Conservation (phyloP, 1,284 basidiomycete species). For the Ustilago loliicola region DNA sequence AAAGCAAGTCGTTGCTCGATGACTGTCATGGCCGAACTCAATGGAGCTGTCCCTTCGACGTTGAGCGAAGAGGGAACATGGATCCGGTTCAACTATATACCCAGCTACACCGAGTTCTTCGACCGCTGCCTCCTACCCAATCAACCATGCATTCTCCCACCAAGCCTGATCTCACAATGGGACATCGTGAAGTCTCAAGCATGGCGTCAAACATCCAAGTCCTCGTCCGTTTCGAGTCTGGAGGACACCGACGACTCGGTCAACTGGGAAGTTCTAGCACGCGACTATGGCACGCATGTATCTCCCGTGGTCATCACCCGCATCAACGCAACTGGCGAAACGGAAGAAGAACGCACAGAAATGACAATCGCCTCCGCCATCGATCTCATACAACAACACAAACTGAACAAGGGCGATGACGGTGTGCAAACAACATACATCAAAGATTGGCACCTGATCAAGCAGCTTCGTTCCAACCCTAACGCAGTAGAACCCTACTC, state of each 20-base stretch:
- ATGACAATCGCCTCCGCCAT: conserved; percentile 45
- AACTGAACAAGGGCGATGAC: background rate
- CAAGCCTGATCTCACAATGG: conserved; percentile 36
- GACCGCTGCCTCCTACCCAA: conserved; percentile 46
- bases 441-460: conserved; percentile 76
- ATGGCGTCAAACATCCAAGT: background rate
- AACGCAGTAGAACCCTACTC: conserved; percentile 70
- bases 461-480: conserved; percentile 53
- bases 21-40: background rate
- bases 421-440: conserved; percentile 72
- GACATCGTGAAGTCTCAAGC: conserved; percentile 2
- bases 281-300: conserved; percentile 36
- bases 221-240: background rate
- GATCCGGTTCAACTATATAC: conserved; percentile 24
- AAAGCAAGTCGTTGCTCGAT: background rate
- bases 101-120: conserved; percentile 50
- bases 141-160: conserved; percentile 53
- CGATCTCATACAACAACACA: conserved; percentile 22
- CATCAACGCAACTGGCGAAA: background rate
- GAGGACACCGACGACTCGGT: background rate
- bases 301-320: conserved; percentile 45
- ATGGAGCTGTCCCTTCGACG: background rate
- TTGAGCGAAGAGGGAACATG: conserved; percentile 3
- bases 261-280: conserved; percentile 38
- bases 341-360: conserved; percentile 26